phyloP scores from a whole-genome alignment of 139 green algal genomes.

The Dunaliella primolecta region DNA sequence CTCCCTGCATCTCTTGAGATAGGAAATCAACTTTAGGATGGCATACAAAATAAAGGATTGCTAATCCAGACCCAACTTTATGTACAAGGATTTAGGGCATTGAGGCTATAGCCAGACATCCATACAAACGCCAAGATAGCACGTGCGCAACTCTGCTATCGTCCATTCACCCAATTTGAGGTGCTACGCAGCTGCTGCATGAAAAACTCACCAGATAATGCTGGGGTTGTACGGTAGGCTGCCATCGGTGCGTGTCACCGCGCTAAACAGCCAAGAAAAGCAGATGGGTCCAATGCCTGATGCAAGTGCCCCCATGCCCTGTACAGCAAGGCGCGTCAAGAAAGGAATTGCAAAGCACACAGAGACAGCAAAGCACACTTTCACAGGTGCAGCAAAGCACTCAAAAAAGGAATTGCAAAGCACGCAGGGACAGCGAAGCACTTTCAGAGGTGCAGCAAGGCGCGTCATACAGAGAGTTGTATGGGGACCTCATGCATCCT shows the following conservation, averaged over 20 bases:
- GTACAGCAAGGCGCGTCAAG: neutral
- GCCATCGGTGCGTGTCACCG: slow-evolving; percentile 52
- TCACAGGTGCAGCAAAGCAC: too few species aligned
- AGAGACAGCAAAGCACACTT: too few species aligned
- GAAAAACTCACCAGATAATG: neutral
- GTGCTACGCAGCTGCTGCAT: neutral
- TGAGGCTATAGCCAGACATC: neutral
- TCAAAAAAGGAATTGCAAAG: too few species aligned
- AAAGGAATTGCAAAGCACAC: too few species aligned
- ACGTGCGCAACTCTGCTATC: neutral
- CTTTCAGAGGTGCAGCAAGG: too few species aligned
- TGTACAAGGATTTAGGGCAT: too few species aligned
- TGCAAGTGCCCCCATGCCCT: slow-evolving; percentile 60
- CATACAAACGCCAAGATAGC: neutral
- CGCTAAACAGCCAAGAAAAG: slow-evolving; percentile 66
- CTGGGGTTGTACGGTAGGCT: slow-evolving; percentile 46
- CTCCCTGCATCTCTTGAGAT: too few species aligned
- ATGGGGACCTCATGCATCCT: too few species aligned
- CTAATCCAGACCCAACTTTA: neutral
- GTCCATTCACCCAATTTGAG: neutral
- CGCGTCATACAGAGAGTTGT: too few species aligned
- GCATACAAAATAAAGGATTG: neutral
- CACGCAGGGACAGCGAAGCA: too few species aligned
- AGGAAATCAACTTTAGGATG: neutral
- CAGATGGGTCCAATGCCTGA: slow-evolving; percentile 62